Evolutionary conservation across 2,329 filamentous ascomycete genomes (phyloP).

Genomic region (Uncinocarpus reesii): DNA sequence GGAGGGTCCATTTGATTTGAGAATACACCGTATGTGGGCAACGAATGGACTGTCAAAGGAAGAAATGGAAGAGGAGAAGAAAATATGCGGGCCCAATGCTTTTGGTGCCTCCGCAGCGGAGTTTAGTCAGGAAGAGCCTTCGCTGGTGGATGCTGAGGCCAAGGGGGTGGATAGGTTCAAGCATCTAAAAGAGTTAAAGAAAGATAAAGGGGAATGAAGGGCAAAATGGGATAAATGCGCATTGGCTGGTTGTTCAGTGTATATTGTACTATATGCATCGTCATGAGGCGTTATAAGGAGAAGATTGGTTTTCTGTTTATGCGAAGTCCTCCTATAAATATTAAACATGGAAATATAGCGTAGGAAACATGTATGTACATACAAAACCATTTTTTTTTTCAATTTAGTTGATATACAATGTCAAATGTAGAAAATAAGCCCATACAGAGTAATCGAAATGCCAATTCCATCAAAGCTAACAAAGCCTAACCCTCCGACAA

Average conservation of each 20-base stretch:
- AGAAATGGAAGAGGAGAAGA: slow-evolving; percentile 33
- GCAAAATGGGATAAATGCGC: neutral
- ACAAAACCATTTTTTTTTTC: no score
- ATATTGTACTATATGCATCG: neutral
- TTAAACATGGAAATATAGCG: no score
- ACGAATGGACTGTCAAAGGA: slow-evolving; percentile 55
- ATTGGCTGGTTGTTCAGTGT: neutral
- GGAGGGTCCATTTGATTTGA: slow-evolving; percentile 78
- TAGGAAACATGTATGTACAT: no score
- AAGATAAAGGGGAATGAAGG: slow-evolving; percentile 13
- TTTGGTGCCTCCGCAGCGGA: slow-evolving; percentile 29
- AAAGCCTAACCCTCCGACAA: neutral
- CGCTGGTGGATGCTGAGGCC: slow-evolving; percentile 16
- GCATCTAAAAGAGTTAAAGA: slow-evolving; percentile 31
- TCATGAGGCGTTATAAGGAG: neutral
- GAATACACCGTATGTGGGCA: slow-evolving; percentile 79
- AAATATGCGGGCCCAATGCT: slow-evolving; percentile 33
- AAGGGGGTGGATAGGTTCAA: slow-evolving; percentile 23
- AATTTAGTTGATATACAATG: neutral
- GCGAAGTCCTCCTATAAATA: no score
- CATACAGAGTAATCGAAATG: no score
- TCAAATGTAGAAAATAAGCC: neutral
- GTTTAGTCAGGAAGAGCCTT: slow-evolving; percentile 7
- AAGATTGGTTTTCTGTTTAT: neutral
- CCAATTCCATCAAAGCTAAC: neutral